Percentiles rank a stretch among this genome's conserved stretches.
These are phyloP conservation scores for Clavispora asparagi DNA, from an alignment of 805 yeast species.

Conservation along the genomic window DNA sequence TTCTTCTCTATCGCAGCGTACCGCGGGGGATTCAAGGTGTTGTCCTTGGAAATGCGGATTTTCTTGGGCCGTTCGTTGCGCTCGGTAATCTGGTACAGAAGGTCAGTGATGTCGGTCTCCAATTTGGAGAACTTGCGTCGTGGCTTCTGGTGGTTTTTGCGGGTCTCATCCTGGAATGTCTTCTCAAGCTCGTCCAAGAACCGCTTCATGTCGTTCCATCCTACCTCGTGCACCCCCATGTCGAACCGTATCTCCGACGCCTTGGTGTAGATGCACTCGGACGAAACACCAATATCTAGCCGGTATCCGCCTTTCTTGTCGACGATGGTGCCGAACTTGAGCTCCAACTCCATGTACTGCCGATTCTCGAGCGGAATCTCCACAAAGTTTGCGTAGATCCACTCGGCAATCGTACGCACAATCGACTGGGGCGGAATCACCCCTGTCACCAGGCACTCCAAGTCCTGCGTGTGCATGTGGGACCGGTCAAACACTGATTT, in stretches of 20 bases:
- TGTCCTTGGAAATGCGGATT: conserved; percentile 63
- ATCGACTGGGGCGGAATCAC: conserved; percentile 75
- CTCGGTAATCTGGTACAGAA: conserved; percentile 55
- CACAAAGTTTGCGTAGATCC: conserved; percentile 80
- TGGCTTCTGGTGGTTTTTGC: conserved; percentile 22
- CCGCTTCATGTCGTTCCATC: conserved; percentile 52
- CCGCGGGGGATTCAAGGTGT: conserved; percentile 54
- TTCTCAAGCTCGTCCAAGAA: conserved; percentile 53
- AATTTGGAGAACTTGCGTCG: conserved; percentile 53
- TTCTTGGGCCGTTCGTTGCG: conserved; percentile 62
- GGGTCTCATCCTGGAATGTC: conserved; percentile 38
- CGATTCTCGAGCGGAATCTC: conserved; percentile 56
- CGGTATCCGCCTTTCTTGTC: conserved; percentile 60
- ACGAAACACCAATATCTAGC: conserved; percentile 58
- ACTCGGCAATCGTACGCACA: conserved; percentile 75
- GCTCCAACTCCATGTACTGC: conserved; percentile 60
- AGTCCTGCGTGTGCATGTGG: conserved; percentile 29
- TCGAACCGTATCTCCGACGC: conserved; percentile 52
- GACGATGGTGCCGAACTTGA: conserved; percentile 68
- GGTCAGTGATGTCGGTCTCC: conserved; percentile 60
- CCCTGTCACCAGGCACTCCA: conserved; percentile 60
- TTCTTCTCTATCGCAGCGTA: conserved; percentile 69
- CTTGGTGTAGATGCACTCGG: conserved; percentile 62
- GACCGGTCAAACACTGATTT: conserved; percentile 26
- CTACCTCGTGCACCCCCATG: conserved; percentile 59